Base-by-base conservation (phyloP, 495 filamentous ascomycete genomes). In the Daldinia grandis region DNA sequence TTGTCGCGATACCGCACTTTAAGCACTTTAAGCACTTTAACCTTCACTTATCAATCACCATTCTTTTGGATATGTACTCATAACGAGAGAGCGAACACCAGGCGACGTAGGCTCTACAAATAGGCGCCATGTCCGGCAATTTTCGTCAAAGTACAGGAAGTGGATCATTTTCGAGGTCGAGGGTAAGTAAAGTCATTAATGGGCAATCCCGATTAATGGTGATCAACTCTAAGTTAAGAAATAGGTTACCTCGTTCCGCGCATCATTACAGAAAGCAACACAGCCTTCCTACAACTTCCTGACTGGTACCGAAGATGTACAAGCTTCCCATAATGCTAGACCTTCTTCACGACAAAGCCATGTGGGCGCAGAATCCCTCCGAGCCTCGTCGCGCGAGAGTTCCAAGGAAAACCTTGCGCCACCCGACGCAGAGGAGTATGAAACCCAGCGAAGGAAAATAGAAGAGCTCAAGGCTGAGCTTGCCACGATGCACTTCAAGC, bases 231-330 rank as follows among this genome's bases (percentile, higher is more conserved):
- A 62, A 66, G 9, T 25, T 1, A 19, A 28, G 47, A 51, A 49
- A 38, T 57, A 76, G 73, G 71, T 79, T 30, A 77, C 80, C 8
- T 74, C 76, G 0, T 79, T 80, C 35, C 80, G 81, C 58, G 72
- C 80, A 28, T 69, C 79, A 1, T 53, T 68, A 14, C 81, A 78
- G 31, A 68, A 73, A 53, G 60, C 70, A 25, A 85, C 81, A 2
- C 88, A 90, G 59, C 87, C 90, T 1, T 83, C 84, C 2, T 90
- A 87, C 64, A 88, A 91, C 73, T 81, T 91, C 71, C 72, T 89
- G 12, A 85, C 85, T 33, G 89, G 89, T 50, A 81, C 80, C 81
- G 42, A 79, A 62, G 62, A 78, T 54, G 75, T 44, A 53, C 69
- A 76, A 38, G n/a, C 71, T 74, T 17, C 70, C 40, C 77, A 37